Base-by-base conservation (phyloP, 768 basidiomycete genomes). In the Gautieria morchelliformis region DNA sequence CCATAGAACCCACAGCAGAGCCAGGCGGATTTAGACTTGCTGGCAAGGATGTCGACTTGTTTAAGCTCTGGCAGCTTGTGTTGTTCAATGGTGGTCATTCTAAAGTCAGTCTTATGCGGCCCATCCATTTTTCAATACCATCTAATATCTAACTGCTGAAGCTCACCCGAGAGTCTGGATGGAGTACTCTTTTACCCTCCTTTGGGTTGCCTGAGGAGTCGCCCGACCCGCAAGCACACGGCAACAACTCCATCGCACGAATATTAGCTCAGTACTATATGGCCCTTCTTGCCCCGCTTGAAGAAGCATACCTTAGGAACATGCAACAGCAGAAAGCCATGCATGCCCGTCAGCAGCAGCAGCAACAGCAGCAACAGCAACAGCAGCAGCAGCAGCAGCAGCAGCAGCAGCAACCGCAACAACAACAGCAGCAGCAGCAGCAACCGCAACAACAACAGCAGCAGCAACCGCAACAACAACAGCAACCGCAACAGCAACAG, bases 11-110 rank as follows among this genome's bases (percentile, higher is more conserved):
- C 27, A 78, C 82, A 11, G 65, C 73, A 56, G 85, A 87, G 60
- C 62, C 76, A 11, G 89, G 90, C 33, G 70, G 76, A 41, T 75
- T 91, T 67, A 80, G 81, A 49, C 65, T 92, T 19, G 85, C 82
- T 3, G 87, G 85, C 17, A 85, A 78, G 67, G 87, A 90, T 62
- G 70, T 92, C 46, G 84, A 87, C 66, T 68, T 92, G n/a, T 83
- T 85, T 68, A 85, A 77, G 64, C 70, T 92, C 10, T 91, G 85
- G 83, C 75, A 74, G 12, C 60, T 80, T 42, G 84, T 87, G 46
- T 71, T 71, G 58, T 76, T 81, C 61, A 63, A 70, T 37, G 89
- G 90, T 24, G 89, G 89, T 30, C 73, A 74, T 17, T 67, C 70
- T 60, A 80, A 76, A 64, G 89, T 89, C 71, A 64, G 78, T 64